phyloP scores from a whole-genome alignment of 768 basidiomycete genomes.

The Scleroderma citrinum region DNA sequence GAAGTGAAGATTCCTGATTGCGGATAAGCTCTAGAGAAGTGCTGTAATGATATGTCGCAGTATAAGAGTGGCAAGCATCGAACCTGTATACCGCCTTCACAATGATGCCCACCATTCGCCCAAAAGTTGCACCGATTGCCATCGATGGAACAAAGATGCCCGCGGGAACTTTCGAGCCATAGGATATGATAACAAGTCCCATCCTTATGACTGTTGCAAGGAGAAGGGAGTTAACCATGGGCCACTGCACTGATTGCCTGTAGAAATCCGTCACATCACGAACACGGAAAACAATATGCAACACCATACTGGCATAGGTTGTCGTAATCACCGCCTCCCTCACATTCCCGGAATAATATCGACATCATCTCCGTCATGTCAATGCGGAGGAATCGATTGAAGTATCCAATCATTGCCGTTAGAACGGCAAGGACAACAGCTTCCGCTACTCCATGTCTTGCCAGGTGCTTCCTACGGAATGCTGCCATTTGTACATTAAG shows the following conservation, averaged over 20 bases:
- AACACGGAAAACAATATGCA: neutral
- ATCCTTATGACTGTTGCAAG: conserved; percentile 88
- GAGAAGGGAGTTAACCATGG: conserved; percentile 87
- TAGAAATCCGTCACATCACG: conserved; percentile 5
- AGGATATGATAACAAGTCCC: conserved; percentile 83
- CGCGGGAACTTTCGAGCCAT: conserved; percentile 94
- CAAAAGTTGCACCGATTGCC: conserved; percentile 97
- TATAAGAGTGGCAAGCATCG: neutral
- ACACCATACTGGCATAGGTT: conserved; percentile 87
- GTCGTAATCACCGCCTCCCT: conserved; percentile 85
- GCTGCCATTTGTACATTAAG: conserved; percentile 94
- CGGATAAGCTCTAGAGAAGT: conserved; percentile 62
- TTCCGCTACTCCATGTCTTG: conserved; percentile 79
- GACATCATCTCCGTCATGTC: conserved; percentile 98
- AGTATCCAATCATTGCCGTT: conserved; percentile 90
- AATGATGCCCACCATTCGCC: conserved; percentile 93
- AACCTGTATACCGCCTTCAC: conserved; percentile 90
- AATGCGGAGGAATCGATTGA: conserved; percentile 89
- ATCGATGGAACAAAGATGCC: conserved; percentile 99
- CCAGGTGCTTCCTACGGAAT: conserved; percentile 87
- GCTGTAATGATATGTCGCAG: neutral
- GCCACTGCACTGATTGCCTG: conserved; percentile 89
- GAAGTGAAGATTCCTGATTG: conserved; percentile 83
- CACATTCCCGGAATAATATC: conserved; percentile 93
- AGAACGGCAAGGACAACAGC: conserved; percentile 81